phyloP scores from a whole-genome alignment of 805 yeast genomes.

The Candida suzukii region DNA sequence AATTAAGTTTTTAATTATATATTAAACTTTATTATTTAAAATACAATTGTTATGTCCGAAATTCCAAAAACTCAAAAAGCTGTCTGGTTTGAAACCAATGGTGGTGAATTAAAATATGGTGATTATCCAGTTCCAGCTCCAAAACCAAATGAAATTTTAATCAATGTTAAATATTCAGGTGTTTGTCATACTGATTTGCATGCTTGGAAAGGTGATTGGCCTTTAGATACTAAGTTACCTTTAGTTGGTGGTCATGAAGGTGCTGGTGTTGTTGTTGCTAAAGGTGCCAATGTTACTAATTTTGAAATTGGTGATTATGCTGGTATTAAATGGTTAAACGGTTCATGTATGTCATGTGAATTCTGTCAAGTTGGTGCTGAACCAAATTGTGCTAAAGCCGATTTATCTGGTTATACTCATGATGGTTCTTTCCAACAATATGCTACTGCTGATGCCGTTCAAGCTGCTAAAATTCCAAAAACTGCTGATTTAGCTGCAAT shows the following conservation, averaged over 20 bases:
- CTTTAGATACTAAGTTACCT: constrained; percentile 65
- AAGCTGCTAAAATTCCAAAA: constrained; percentile 73
- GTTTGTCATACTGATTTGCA: constrained; percentile 93
- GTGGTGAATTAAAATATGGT: constrained; percentile 57
- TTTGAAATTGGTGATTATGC: constrained; percentile 77
- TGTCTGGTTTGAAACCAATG: constrained; percentile 57
- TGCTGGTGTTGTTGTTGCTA: constrained; percentile 78
- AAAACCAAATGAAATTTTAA: constrained; percentile 66
- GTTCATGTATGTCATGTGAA: constrained; percentile 73
- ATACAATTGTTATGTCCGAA: constrained; percentile 27
- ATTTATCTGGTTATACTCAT: constrained; percentile 79
- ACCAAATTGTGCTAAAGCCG: constrained; percentile 64
- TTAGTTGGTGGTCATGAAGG: constrained; percentile 89
- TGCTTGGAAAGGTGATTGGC: constrained; percentile 95
- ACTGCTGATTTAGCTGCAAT: constrained; percentile 68
- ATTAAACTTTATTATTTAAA: background rate
- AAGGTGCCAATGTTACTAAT: constrained; percentile 61
- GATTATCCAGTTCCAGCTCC: constrained; percentile 81
- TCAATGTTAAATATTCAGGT: constrained; percentile 82
- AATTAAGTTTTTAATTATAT: background rate
- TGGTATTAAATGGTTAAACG: constrained; percentile 80
- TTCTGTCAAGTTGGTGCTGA: constrained; percentile 61
- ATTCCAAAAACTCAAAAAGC: constrained; percentile 70
- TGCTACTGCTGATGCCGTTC: constrained; percentile 82
- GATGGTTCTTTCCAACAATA: constrained; percentile 92